Evolutionary conservation across 805 yeast genomes (phyloP), one percentile per base, ranked within the genome.

Genomic region (Saccharomycopsis microspora): DNA sequence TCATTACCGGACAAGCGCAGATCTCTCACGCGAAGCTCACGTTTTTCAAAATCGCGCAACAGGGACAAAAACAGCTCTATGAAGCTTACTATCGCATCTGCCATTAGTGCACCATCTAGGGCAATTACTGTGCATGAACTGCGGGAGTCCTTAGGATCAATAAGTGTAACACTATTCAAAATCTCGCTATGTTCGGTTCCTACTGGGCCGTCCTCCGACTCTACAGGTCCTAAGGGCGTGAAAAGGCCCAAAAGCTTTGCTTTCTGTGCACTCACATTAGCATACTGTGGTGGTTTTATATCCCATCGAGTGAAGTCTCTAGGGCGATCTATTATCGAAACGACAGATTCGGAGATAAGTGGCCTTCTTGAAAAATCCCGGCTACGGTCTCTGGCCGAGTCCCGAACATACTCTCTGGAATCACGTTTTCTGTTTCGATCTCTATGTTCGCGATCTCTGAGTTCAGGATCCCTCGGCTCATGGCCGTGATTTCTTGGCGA

Each of bases 231-330:
- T 1, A 93, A 90, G 11, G 75, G 66, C 2, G 89, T 86, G 57
- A 86, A 87, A 2, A 85, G 61, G 0, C 95, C 95, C 1, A 86
- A 75, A 11, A 83, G 64, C 57, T 86, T 87, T 4, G 93, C 95
- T 51, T 82, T 69, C 52, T 80, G 85, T 0, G 93, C 83, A 1
- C 84, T 73, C 1, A 83, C 78, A 5, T 75, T 73, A 57, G 85
- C 93, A 59, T 82, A 82, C 0, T 86, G 90, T 52, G 69, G 68
- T 1, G 95, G 88, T 34, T 72, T 70, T 29, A 74, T 65, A 44
- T 85, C 93, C 95, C 95, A 86, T 43, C 69, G 64, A 0, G 85
- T 69, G 32, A 58, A 60, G 67, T 68, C 8, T 64, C 57, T 8
- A 80, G 66, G 43, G 66, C 64, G n/a, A 84, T 60, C 41, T 74